Evolutionary conservation across 306 rosid species (phyloP), one percentile per base, ranked within the genome.

Genomic region (Neltuma alba): DNA sequence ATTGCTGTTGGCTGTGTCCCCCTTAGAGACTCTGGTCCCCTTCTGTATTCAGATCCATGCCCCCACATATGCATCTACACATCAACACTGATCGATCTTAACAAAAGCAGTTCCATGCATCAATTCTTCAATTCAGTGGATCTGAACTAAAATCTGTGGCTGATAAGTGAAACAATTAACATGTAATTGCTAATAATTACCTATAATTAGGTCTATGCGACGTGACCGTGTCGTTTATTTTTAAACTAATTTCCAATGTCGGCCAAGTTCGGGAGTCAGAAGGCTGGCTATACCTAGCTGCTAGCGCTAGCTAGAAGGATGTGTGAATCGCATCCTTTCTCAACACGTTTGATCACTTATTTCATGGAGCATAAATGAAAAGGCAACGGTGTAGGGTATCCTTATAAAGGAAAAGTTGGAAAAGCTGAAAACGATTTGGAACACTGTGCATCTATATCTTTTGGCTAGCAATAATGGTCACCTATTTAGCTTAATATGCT

Each of bases 21-120:
- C 27, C 98, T 84, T 6, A 94, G 88, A 25, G 98, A 94, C 23
- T 94, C 96, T 23, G 97, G 96, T 6, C 98, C 98, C 70, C 91
- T 94, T 77, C 98, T 90, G 65, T 92, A 94, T 63, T 94, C 94
- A 37, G 96, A 90, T 88, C 98, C 98, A 89, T 94, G 98, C 67
- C 98, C 98, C 98, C 98, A 94, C 98, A 94, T 94, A 63, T 94
- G 98, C 98, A 92, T 92, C 97, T 92, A 67, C 41, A 48, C 33
- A 52, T 52, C 28, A 52, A n/a, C 60, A 50, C 57, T 50, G 1
- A n/a, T 5, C 2, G 18, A n/a, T n/a, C n/a, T n/a, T n/a, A n/a
- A n/a, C n/a, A n/a, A n/a, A n/a, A n/a, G n/a, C n/a, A n/a, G n/a
- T n/a, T n/a, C n/a, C n/a, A n/a, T n/a, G n/a, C n/a, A n/a, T n/a